phyloP scores from a whole-genome alignment of 2,329 filamentous ascomycete genomes.

The Ampelomyces quisqualis region DNA sequence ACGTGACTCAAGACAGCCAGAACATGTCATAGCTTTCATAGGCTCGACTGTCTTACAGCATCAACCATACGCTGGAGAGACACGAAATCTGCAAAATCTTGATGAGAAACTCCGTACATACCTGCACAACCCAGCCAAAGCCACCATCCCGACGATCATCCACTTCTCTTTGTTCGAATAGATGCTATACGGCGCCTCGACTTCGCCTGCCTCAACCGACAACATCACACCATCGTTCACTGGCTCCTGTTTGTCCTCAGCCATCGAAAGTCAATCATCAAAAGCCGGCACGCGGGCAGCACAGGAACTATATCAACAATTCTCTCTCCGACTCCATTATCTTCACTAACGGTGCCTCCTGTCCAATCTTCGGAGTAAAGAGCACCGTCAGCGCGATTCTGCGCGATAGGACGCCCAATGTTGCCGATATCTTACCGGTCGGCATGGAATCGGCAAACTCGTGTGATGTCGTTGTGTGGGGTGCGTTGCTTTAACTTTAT shows the following conservation, averaged over 20 bases:
- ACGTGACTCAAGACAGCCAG: neutral
- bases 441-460: conserved; percentile 20
- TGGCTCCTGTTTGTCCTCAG: conserved; percentile 17
- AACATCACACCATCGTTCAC: conserved; percentile 13
- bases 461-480: conserved; percentile 3
- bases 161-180: conserved; percentile 34
- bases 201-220: conserved; percentile 15
- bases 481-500: too few relatives aligned
- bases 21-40: too few relatives aligned
- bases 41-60: too few relatives aligned
- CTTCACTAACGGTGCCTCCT: conserved; percentile 3
- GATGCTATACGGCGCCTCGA: conserved; percentile 30
- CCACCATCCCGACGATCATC: conserved; percentile 35
- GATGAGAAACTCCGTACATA: conserved; percentile 1
- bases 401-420: conserved; percentile 6
- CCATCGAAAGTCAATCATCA: neutral
- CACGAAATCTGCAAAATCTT: too few relatives aligned
- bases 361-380: conserved; percentile 21
- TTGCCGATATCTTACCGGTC: conserved; percentile 5
- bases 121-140: conserved; percentile 36
- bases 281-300: too few relatives aligned
- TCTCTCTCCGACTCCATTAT: conserved; percentile 2
- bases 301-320: conserved; percentile 6
- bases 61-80: too few relatives aligned
- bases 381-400: conserved; percentile 14